Conservation (phyloP, 257 asterid genomes). For the Knoxia roxburghii region DNA sequence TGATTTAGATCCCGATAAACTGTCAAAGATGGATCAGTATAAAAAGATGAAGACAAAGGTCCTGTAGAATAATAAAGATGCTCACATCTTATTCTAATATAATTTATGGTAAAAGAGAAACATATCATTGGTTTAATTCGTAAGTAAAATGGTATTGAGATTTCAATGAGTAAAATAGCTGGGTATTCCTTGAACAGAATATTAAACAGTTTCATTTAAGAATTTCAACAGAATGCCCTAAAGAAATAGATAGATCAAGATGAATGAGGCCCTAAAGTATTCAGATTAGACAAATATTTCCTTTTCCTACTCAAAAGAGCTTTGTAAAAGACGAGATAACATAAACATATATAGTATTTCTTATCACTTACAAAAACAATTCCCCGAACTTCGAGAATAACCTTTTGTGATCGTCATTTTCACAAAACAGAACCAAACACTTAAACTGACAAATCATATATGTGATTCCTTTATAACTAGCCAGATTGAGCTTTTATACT, state of each 20-base stretch:
- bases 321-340: neutral
- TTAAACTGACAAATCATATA: neutral
- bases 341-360: neutral
- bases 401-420: neutral
- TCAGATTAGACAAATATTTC: neutral
- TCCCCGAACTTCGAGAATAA: neutral
- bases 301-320: neutral
- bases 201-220: neutral
- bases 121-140: neutral
- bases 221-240: neutral
- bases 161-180: neutral
- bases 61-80: too few species aligned
- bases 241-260: neutral
- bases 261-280: neutral
- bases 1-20: neutral
- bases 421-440: neutral
- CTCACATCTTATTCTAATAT: neutral
- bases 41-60: neutral
- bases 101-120: neutral
- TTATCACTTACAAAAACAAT: neutral
- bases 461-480: neutral
- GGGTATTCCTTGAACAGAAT: neutral
- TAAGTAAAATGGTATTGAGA: neutral
- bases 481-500: too few species aligned
- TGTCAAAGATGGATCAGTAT: neutral